Evolutionary conservation across 768 basidiomycete genomes (phyloP), one percentile per base, ranked within the genome.

Genomic region (Leucocoprinus leucothites): DNA sequence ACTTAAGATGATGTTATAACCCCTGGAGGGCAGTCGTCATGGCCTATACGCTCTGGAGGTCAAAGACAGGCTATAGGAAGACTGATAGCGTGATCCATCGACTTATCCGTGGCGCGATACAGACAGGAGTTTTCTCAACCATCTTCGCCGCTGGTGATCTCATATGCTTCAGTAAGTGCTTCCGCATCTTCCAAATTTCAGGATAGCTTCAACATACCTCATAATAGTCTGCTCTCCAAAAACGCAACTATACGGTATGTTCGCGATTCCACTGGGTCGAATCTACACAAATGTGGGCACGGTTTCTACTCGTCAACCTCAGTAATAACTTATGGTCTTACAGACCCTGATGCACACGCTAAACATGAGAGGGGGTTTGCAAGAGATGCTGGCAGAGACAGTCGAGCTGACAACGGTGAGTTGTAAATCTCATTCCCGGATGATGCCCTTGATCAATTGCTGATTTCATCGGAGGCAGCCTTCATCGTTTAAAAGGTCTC

Each of bases 1-100:
- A 5, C 31, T 5, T 31, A 31, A 31, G 31, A 5, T 11, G 31
- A 31, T 31, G n/a, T n/a, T n/a, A n/a, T n/a, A n/a, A n/a, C n/a
- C n/a, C 26, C 77, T 72, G 0, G 61, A 69, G 2, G 67, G 53
- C 53, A 71, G 69, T 48, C 13, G 57, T 63, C 46, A 58, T 69
- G 25, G 59, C 55, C 11, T 62, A 55, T 45, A 64, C 75, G 19
- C 69, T 80, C 40, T 57, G 62, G 54, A 73, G 73, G 44, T 74
- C 76, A 2, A 70, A 75, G 49, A 82, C 81, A 13, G 81, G 82
- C 21, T 78, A 80, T 64, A 68, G 69, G 9, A 73, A 67, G 59
- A 82, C 76, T 5, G 80, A 84, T 58, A 77, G 70, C 0, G 70
- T 81, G 50, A 76, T 81, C 59, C 79, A 79, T 54, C 75, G 77